Conservation (phyloP, 148 eudicot species). For the Rhododendron griersonianum region DNA sequence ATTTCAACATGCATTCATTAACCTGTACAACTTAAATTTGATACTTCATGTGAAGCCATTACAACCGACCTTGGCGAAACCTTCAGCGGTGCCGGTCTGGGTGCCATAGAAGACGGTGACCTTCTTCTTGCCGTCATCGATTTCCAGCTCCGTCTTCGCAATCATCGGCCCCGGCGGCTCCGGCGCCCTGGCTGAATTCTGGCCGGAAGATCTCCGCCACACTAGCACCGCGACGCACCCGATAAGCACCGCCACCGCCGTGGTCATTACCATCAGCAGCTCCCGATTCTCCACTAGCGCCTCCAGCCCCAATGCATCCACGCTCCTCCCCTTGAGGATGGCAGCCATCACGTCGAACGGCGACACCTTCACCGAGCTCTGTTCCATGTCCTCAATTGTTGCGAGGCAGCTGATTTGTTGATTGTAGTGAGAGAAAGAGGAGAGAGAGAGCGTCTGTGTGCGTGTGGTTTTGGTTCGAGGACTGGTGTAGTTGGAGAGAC, state of each 20-base stretch:
- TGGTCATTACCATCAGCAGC: constrained; percentile 52
- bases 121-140: constrained; percentile 69
- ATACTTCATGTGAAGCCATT: neutral
- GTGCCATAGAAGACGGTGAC: constrained; percentile 82
- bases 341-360: constrained; percentile 72
- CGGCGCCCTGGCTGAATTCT: constrained; percentile 21
- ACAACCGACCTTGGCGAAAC: constrained; percentile 74
- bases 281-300: constrained; percentile 53
- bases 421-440: neutral
- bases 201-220: constrained; percentile 53
- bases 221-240: constrained; percentile 52
- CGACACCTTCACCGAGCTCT: constrained; percentile 57
- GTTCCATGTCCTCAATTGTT: constrained; percentile 37
- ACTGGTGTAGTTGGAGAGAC: constrained; percentile 9
- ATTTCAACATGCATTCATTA: neutral
- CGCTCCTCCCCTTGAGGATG: constrained; percentile 37
- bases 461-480: neutral
- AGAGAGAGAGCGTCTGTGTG: neutral
- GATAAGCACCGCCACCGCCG: constrained; percentile 63
- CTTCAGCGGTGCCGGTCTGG: constrained; percentile 98
- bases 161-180: constrained; percentile 38
- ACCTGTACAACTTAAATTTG: neutral
- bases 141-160: constrained; percentile 33
- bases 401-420: neutral
- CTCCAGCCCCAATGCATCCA: constrained; percentile 38